A percentile compares a stretch with the other conserved stretches of the same genome.
Conservation (phyloP, 306 rosid genomes). For the Quercus cerris region DNA sequence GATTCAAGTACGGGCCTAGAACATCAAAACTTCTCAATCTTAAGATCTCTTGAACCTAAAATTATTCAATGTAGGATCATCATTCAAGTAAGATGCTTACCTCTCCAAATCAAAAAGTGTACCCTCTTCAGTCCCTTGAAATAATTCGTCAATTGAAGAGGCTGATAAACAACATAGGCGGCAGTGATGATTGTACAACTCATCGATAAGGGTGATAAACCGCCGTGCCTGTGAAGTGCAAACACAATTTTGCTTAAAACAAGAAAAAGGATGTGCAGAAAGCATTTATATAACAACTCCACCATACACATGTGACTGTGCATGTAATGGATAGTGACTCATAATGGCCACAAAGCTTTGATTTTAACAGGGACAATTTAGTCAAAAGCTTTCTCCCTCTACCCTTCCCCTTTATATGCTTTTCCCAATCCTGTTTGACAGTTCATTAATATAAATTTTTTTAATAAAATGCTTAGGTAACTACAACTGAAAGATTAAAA, state of each 20-base stretch:
- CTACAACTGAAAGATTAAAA: not conserved
- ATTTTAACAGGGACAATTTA: not conserved
- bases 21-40: conserved; percentile 7
- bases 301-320: not conserved
- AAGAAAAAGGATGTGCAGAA: conserved; percentile 5
- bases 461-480: not conserved
- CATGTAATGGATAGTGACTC: not conserved
- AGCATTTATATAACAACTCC: conserved; percentile 2
- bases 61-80: conserved; percentile 5
- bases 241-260: not conserved
- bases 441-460: not conserved
- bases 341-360: not conserved
- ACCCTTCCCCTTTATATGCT: not conserved
- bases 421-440: not conserved
- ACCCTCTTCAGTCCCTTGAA: conserved; percentile 97
- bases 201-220: conserved; percentile 89
- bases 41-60: not conserved
- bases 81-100: conserved; percentile 35
- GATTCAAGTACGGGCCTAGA: not conserved
- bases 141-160: conserved; percentile 79
- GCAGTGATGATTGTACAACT: conserved; percentile 91
- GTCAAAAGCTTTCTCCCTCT: not conserved
- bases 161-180: conserved; percentile 75
- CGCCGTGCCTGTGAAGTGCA: conserved; percentile 68
- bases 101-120: conserved; percentile 93